Base-by-base conservation (phyloP, 805 yeast genomes). In the Brettanomyces custersianus region DNA sequence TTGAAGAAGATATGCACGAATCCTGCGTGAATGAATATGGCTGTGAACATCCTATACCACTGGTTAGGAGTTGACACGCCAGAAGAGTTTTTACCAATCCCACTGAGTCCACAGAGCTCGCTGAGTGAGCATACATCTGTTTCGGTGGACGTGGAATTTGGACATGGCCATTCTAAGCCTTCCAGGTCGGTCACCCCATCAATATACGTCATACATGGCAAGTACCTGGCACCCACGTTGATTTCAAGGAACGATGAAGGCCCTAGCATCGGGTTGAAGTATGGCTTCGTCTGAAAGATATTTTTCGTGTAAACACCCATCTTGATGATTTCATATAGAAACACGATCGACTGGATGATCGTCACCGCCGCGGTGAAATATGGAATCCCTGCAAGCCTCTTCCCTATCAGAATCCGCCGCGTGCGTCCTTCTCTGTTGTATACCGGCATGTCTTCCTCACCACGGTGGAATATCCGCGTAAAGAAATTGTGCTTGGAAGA, bases 261-360 rank as follows among this genome's bases (percentile, higher is more conserved):
- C 1, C 88, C 88, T 20, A 80, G 52, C 87, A 80, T 80, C 5
- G 87, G 88, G 51, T 80, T 80, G 61, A 80, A 77, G 41, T 74
- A 70, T 4, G 88, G 88, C 45, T 76, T 55, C 0, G 83, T 75
- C 49, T 76, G 84, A 40, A 80, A 68, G 4, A 80, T 74, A 12
- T 71, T 65, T 2, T 84, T 83, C 0, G 87, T 80, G 30, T 72
- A 59, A 5, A 52, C 46, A 5, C 74, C 68, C 82, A 75, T 74
- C 38, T 59, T 61, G 9, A 63, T 68, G 24, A 80, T 54, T 51
- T 80, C 87, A 10, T 68, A 79, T 6, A 78, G 65, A 48, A 80
- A 80, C 7, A 80, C 78, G 6, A 56, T 54, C 4, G 73, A 46
- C 47, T 80, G 77, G 15, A 69, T 62, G 8, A 58, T 28, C 0